phyloP scores from a whole-genome alignment of 371 early-diverging fungal species.

The Globomyces sp. region DNA sequence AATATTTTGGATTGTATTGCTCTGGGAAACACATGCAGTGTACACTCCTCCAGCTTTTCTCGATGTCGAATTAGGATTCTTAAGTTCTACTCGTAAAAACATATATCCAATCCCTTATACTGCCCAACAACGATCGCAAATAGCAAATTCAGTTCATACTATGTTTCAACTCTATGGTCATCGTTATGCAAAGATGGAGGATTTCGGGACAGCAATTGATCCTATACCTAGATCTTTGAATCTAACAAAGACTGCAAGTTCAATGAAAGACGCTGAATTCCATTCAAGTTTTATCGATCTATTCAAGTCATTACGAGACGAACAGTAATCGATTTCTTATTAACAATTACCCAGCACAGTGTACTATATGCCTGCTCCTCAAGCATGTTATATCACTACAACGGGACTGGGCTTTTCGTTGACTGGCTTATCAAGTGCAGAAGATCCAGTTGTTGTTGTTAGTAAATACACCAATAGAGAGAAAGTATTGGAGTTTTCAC shows the following conservation, averaged over 20 bases:
- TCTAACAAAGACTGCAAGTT: slow-evolving; percentile 13
- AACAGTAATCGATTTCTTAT: slow-evolving; percentile 23
- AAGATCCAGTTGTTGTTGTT: slow-evolving; percentile 9
- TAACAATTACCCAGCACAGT: background rate
- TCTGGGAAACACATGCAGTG: too few species aligned
- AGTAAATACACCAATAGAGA: background rate
- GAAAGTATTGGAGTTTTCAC: background rate
- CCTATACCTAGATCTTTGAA: slow-evolving; percentile 13
- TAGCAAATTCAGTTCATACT: slow-evolving; percentile 16
- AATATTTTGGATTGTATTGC: too few species aligned
- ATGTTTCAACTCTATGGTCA: slow-evolving; percentile 17
- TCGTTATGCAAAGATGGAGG: slow-evolving; percentile 11
- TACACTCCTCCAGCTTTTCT: too few species aligned
- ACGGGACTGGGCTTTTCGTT: slow-evolving; percentile 2
- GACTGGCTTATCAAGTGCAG: slow-evolving; percentile 10
- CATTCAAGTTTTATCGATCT: slow-evolving; percentile 15
- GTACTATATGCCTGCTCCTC: slow-evolving; percentile 7
- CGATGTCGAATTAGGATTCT: too few species aligned
- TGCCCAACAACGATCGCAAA: slow-evolving; percentile 15
- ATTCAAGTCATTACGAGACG: slow-evolving; percentile 23
- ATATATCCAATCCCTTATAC: slow-evolving; percentile 11
- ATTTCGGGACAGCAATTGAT: slow-evolving; percentile 11
- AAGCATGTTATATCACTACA: background rate
- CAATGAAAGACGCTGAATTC: slow-evolving; percentile 19
- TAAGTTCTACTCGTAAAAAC: too few species aligned